A percentile compares a stretch with the other conserved stretches of the same genome.
Evolutionary conservation across 2,329 filamentous ascomycete species (phyloP).

Genomic region (Monilinia laxa): DNA sequence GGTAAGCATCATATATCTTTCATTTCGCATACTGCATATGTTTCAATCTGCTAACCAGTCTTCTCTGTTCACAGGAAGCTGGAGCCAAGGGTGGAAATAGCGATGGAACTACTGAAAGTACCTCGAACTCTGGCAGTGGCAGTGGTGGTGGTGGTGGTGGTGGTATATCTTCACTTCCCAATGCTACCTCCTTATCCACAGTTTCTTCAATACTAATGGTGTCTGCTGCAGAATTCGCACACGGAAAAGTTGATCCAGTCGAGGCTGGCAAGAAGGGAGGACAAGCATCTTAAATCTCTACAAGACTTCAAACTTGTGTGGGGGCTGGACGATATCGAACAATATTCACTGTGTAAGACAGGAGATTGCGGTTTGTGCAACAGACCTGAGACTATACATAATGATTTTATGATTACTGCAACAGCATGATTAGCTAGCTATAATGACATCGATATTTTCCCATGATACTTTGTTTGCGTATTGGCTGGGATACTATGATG

Average conservation of each 20-base stretch:
- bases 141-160: neutral
- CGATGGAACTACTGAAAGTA: neutral
- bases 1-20: conserved; percentile 19
- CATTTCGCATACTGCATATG: neutral
- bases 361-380: neutral
- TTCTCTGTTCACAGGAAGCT: neutral
- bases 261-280: conserved; percentile 45
- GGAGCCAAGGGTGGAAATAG: neutral
- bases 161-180: neutral
- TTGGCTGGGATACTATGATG: neutral
- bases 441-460: neutral
- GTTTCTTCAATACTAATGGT: neutral
- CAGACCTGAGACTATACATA: neutral
- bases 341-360: neutral
- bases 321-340: neutral
- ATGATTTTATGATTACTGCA: neutral
- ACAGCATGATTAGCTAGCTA: neutral
- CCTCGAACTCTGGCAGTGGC: neutral
- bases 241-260: conserved; percentile 45
- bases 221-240: conserved; percentile 40
- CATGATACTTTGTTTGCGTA: neutral
- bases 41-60: conserved; percentile 7
- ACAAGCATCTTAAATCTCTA: conserved; percentile 24
- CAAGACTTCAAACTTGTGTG: neutral
- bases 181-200: neutral